A percentile compares a stretch with the other conserved stretches of the same genome.
These are phyloP conservation scores for Arabidopsis thaliana DNA, from an alignment of 345 rosid genomes.

Conservation along the genomic window DNA sequence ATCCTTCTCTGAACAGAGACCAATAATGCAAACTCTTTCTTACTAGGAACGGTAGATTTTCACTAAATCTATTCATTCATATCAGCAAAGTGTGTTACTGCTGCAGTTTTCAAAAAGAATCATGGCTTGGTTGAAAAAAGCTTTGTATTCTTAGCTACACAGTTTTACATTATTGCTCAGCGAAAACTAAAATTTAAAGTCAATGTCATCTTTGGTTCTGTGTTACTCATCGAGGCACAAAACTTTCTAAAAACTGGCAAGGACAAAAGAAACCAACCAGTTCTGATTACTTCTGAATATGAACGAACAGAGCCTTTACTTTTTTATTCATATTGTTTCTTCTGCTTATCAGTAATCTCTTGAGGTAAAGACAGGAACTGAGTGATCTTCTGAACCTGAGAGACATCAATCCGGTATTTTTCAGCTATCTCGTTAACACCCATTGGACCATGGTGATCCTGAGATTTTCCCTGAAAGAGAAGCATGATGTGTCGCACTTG, in stretches of 20 bases:
- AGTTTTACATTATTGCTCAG: slow-evolving; percentile 39
- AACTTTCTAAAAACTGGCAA: slow-evolving; percentile 28
- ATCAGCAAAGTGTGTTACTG: neutral
- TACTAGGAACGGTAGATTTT: neutral
- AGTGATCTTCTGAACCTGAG: slow-evolving; percentile 63
- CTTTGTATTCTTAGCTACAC: slow-evolving; percentile 26
- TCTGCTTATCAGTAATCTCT: slow-evolving; percentile 49
- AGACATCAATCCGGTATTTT: slow-evolving; percentile 63
- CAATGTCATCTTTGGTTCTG: slow-evolving; percentile 33
- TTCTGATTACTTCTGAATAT: slow-evolving; percentile 4
- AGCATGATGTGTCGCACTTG: slow-evolving; percentile 81
- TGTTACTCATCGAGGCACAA: slow-evolving; percentile 30
- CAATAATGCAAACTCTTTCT: neutral
- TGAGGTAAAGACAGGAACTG: slow-evolving; percentile 72
- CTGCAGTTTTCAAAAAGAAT: neutral
- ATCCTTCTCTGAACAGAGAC: neutral
- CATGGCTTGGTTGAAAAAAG: neutral
- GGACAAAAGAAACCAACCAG: slow-evolving; percentile 25
- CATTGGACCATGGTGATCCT: slow-evolving; percentile 69
- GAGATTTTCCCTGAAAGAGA: slow-evolving; percentile 81
- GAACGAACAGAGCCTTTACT: neutral
- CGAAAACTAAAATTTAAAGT: neutral
- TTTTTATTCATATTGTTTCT: slow-evolving; percentile 35
- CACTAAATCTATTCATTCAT: neutral
- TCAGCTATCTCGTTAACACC: slow-evolving; percentile 66